Base-by-base conservation (phyloP, 2,329 filamentous ascomycete genomes). In the Cercospora citrullina region DNA sequence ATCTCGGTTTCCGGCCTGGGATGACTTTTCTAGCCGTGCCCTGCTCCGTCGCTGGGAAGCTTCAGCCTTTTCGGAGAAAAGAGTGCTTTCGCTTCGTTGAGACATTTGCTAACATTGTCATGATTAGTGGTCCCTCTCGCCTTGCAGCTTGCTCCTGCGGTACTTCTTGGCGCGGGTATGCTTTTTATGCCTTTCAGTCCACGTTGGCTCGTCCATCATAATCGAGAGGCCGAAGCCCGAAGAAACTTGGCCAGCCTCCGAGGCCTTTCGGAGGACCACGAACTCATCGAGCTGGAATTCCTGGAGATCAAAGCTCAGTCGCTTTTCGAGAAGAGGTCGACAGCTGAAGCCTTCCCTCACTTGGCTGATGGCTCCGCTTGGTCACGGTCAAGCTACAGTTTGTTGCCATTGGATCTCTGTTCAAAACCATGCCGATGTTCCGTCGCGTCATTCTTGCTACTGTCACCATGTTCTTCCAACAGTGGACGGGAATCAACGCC, bases 251-350 rank as follows among this genome's bases (percentile, higher is more conserved):
- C 90, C 0, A 82, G 77, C 60, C 86, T 94, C 2, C 87, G 92
- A 26, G 84, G 83, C 5, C 84, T 92, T 0, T 77, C 86, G 0
- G 75, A 81, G 16, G 85, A 90, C 70, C 85, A 93, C 74, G 88
- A 91, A 66, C 84, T 92, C 0, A 86, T 94, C 42, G 86, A 90
- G 71, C 83, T 93, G 1, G 92, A 94, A 74, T 93, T 90, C 75
- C 85, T 93, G n/a, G 91, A 94, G 77, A 94, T 94, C 80, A 91
- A 92, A 77, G 90, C 91, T 0, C 90, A 93, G 77, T 89, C 88
- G 0, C 78, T 91, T 18, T 95, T 94, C 72, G 91, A 94, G 79
- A 91, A 93, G 80, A 86, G 88, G 36, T 87, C 87, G 0, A 83
- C 90, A 9, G 85, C 86, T 0, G 88, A 90, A 69, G 83, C 89